Base-by-base conservation (phyloP, 352 stramenopile species). In the Thraustotheca clavata region DNA sequence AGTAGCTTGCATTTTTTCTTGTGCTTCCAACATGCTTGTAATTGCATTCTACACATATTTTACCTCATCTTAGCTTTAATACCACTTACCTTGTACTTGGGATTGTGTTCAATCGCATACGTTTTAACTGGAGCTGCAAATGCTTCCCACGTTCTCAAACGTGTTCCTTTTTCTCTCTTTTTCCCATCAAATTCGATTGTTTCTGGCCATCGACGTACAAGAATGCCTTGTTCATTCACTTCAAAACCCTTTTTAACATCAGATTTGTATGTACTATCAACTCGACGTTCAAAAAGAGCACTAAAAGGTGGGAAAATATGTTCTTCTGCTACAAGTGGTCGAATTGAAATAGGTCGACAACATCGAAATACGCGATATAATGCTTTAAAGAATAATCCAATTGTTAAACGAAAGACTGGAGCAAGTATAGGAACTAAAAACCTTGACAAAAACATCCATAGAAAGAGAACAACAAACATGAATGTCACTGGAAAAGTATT, bases 401-500 rank as follows among this genome's bases (percentile, higher is more conserved):
- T 0, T 3, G 75, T 87, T 29, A 72, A 65, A 3, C 65, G 70
- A 1, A 88, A 49, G 18, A 89, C 50, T 4, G 83, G 83, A 14
- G 75, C 68, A 16, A 90, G 32, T 20, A 92, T 59, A 1, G 72
- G 71, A 0, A 68, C 48, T 69, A 76, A 80, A 0, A 90, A 59
- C 0, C 75, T 74, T 49, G 81, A 86, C 5, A 92, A 46, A 5
- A 91, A 55, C 20, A 91, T 73, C 2, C 69, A 73, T 0, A 78
- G 47, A 4, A 90, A 35, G 9, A 83, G 59, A n/a, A 77, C 14
- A 12, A 79, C 59, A 12, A 87, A 84, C n/a, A 87, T 71, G 1
- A 91, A 38, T 22, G 89, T 85, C 49, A 90, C 75, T 26, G 86
- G 62, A 78, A 89, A 85, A 18, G 80, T 77, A 70, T 91, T 88